Base-by-base conservation (phyloP, 176 grass and related monocot genomes). In the Cenchrus americanus region DNA sequence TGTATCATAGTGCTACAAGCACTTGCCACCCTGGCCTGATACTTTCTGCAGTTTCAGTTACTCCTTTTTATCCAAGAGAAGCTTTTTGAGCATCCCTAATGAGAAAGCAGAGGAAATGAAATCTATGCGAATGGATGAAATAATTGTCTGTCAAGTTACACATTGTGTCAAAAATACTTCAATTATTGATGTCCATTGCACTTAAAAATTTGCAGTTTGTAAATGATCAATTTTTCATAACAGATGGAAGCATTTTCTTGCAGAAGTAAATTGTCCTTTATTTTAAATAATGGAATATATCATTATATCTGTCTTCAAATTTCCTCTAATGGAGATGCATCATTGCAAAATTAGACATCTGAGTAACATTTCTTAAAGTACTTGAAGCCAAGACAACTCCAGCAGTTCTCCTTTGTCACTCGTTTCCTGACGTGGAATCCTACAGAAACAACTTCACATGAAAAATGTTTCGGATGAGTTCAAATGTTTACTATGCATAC, bases 1-100 rank as follows among this genome's bases (percentile, higher is more conserved):
- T 6, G 5, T 61, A 76, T 42, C 61, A 22, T 77, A 64, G 55
- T 89, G 87, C 83, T 15, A 44, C 57, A 10, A 77, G 71, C 83
- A 89, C 77, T 81, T 76, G 42, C 58, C 11, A 9, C 19, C 26
- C 3, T 75, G 53, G 10, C 15, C 82, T 53, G 21, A 75, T 49
- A 24, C 11, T 80, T 80, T 63, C 34, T 49, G 42, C 58, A 61
- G 58, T 51, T 21, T 53, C 8, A 14, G 46, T 46, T 80, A 27
- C 6, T 19, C 11, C 11, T 57, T 73, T 50, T 79, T 88, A 68
- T 80, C 27, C 30, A 76, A 12, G 69, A 44, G 44, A 62, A 34
- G 8, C 2, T 84, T 84, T 74, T 74, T 42, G n/a, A 17, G 50
- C 61, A 19, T 10, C 1, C 9, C 23, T 7, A 19, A 32, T 34